Percentiles rank a stretch among this genome's conserved stretches.
phyloP scores from a whole-genome alignment of 2,329 filamentous ascomycete genomes.

The Microdochium trichocladiopsis region DNA sequence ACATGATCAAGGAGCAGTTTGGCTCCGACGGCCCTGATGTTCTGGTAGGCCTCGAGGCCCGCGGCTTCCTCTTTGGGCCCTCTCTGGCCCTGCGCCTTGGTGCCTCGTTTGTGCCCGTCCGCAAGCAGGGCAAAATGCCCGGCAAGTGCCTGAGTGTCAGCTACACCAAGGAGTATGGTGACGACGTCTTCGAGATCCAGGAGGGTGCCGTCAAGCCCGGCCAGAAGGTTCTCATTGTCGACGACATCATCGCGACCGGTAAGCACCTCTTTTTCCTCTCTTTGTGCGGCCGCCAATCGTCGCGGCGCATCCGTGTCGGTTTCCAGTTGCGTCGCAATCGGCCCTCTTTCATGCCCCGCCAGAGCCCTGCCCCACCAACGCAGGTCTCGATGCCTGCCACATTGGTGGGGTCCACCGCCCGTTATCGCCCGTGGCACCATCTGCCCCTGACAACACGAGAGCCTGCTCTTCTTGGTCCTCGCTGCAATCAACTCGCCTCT shows the following conservation, averaged over 20 bases:
- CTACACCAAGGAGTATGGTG: slow-evolving; percentile 94
- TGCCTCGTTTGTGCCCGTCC: slow-evolving; percentile 83
- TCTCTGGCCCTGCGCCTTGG: slow-evolving; percentile 76
- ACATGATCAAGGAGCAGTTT: slow-evolving; percentile 66
- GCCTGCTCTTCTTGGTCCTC: too few species aligned
- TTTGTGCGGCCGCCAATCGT: neutral
- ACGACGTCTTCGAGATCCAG: slow-evolving; percentile 96
- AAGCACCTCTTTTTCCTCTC: slow-evolving; percentile 23
- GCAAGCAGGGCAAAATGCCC: slow-evolving; percentile 94
- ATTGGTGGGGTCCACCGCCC: neutral
- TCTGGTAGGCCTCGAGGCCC: slow-evolving; percentile 85
- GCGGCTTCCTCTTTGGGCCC: slow-evolving; percentile 93
- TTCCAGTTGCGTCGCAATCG: slow-evolving; percentile 1
- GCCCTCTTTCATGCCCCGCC: neutral
- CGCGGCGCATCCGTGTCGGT: neutral
- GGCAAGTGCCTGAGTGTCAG: slow-evolving; percentile 78
- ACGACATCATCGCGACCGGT: slow-evolving; percentile 99
- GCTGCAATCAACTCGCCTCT: too few species aligned
- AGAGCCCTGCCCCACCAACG: neutral
- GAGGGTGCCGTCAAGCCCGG: slow-evolving; percentile 74
- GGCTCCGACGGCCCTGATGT: slow-evolving; percentile 67
- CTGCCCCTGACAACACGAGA: neutral
- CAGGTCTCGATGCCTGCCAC: neutral
- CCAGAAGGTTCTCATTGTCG: slow-evolving; percentile 86
- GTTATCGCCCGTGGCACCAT: neutral